Evolutionary conservation across 495 filamentous ascomycete species (phyloP).

Genomic region (Jackrogersella minutella): DNA sequence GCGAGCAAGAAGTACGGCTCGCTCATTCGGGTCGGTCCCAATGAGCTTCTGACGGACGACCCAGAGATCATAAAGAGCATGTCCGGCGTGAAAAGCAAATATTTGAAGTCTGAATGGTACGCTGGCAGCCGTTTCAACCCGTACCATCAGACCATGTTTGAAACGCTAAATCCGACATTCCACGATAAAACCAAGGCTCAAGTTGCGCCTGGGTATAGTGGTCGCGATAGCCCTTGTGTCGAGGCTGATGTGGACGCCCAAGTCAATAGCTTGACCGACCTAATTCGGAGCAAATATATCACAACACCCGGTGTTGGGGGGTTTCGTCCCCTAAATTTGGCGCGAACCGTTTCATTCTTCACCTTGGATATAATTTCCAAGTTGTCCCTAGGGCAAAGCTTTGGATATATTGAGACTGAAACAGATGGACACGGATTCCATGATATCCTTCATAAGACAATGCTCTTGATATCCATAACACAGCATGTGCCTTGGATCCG

Average conservation of each 20-base stretch:
- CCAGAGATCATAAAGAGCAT: constrained; percentile 53
- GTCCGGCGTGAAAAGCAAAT: constrained; percentile 45
- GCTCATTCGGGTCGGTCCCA: constrained; percentile 54
- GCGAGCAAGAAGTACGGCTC: constrained; percentile 43
- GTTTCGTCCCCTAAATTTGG: constrained; percentile 35
- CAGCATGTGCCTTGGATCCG: constrained; percentile 43
- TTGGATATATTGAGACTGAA: constrained; percentile 68
- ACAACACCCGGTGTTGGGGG: constrained; percentile 63
- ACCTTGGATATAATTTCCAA: constrained; percentile 72
- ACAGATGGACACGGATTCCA: constrained; percentile 65
- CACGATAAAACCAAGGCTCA: constrained; percentile 46
- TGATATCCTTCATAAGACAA: constrained; percentile 57
- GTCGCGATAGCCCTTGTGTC: constrained; percentile 42
- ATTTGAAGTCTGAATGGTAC: constrained; percentile 50
- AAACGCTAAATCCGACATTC: constrained; percentile 34
- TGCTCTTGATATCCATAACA: constrained; percentile 53
- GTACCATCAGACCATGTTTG: constrained; percentile 51
- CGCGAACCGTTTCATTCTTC: constrained; percentile 59
- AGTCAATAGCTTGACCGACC: constrained; percentile 52
- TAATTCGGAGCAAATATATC: constrained; percentile 58
- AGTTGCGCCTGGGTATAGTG: constrained; percentile 47
- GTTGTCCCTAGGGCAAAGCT: constrained; percentile 67
- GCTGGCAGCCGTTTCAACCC: constrained; percentile 49
- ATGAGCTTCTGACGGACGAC: constrained; percentile 53
- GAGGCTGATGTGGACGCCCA: constrained; percentile 57